Conservation (phyloP, 1,139 yeast genomes). For the Blastobotrys capitulatus region DNA sequence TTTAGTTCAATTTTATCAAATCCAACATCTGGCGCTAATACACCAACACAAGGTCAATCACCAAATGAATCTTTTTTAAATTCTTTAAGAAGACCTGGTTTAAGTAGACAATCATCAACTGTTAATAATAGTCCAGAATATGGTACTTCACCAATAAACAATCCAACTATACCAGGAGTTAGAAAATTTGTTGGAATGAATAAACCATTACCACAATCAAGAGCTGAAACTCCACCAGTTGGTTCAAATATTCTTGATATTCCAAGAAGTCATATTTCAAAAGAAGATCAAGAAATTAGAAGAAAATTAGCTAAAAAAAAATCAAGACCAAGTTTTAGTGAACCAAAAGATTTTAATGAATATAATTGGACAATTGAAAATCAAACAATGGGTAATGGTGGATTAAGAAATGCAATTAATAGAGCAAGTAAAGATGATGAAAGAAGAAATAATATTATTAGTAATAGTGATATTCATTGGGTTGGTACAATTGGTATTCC, state of each 20-base stretch:
- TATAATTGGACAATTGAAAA: constrained; percentile 73
- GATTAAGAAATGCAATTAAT: constrained; percentile 78
- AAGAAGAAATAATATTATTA: not conserved
- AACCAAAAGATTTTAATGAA: constrained; percentile 46
- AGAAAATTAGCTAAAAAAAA: not conserved
- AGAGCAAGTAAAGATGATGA: constrained; percentile 42
- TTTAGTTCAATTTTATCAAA: constrained; percentile 14
- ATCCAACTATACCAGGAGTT: not conserved
- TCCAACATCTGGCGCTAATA: constrained; percentile 5
- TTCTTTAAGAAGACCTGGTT: constrained; percentile 1
- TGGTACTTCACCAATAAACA: not conserved
- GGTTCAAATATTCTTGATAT: constrained; percentile 10
- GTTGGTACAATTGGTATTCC: constrained; percentile 91
- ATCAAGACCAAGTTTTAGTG: constrained; percentile 1
- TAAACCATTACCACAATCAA: constrained; percentile 11
- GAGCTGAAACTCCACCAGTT: constrained; percentile 17
- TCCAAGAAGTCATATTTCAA: constrained; percentile 1
- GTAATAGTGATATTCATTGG: constrained; percentile 49
- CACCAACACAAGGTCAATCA: constrained; percentile 9
- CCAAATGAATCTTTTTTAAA: constrained; percentile 16
- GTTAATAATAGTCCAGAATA: constrained; percentile 1
- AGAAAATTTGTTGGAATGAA: constrained; percentile 9
- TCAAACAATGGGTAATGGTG: constrained; percentile 80
- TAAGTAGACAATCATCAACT: constrained; percentile 3
- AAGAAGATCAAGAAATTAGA: not conserved